Percentiles rank a stretch among this genome's conserved stretches.
Conservation (phyloP, 2,329 filamentous ascomycete genomes). For the Alternaria ventricosa region DNA sequence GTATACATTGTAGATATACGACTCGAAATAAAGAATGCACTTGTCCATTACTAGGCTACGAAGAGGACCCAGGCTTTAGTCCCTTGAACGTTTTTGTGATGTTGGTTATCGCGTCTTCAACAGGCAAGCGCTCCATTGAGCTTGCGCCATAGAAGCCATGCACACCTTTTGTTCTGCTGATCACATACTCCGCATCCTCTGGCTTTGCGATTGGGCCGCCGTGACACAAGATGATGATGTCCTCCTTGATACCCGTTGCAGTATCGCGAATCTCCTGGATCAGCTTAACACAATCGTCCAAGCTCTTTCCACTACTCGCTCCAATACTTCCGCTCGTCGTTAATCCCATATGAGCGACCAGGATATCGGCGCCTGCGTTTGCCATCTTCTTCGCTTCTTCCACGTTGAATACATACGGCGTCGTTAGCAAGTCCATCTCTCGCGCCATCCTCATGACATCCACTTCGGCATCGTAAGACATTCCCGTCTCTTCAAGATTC, state of each 20-base stretch:
- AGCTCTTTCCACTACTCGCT: constrained; percentile 64
- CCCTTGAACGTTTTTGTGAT: constrained; percentile 63
- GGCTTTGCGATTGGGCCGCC: constrained; percentile 72
- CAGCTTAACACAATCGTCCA: constrained; percentile 68
- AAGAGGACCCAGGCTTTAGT: constrained; percentile 21
- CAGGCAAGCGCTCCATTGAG: constrained; percentile 72
- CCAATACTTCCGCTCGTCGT: constrained; percentile 71
- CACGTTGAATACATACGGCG: constrained; percentile 72
- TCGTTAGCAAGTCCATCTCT: constrained; percentile 67
- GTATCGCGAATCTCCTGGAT: constrained; percentile 71
- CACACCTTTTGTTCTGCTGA: constrained; percentile 66
- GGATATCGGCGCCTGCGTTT: constrained; percentile 68
- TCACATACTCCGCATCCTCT: constrained; percentile 68
- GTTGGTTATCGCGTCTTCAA: constrained; percentile 69
- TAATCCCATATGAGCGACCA: constrained; percentile 73
- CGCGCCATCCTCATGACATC: constrained; percentile 69
- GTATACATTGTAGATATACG: constrained; percentile 32
- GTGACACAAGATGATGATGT: constrained; percentile 73
- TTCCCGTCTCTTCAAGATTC: constrained; percentile 74
- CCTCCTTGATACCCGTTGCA: constrained; percentile 60
- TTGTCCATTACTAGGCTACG: background rate
- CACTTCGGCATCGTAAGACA: constrained; percentile 72
- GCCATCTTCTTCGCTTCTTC: constrained; percentile 69
- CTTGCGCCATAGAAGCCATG: constrained; percentile 76
- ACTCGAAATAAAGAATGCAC: background rate